Percentiles rank a stretch among this genome's conserved stretches.
These are phyloP conservation scores for Tylopilus sp. DNA, from an alignment of 1,284 basidiomycete genomes.

Conservation along the genomic window DNA sequence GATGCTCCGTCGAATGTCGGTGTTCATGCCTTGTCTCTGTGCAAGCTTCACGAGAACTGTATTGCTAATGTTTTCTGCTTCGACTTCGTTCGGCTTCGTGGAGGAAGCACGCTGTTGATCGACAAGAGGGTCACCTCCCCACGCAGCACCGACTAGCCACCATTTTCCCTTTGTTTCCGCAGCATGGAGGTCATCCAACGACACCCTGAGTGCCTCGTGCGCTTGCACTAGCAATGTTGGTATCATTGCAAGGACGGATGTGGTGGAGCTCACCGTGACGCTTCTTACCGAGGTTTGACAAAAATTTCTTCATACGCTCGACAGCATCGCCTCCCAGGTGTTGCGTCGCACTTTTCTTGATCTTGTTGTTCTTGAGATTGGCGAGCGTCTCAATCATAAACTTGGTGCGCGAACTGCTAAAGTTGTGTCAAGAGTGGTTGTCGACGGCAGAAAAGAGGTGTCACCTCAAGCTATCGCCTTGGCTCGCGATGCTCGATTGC, in stretches of 20 bases:
- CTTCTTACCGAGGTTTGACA: conserved; percentile 72
- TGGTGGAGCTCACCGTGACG: conserved; percentile 52
- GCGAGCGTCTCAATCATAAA: conserved; percentile 93
- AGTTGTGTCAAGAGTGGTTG: conserved; percentile 1
- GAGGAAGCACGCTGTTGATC: conserved; percentile 50
- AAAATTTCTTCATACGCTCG: conserved; percentile 82
- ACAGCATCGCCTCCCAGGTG: conserved; percentile 70
- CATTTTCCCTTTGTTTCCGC: conserved; percentile 92
- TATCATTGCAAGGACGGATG: no score
- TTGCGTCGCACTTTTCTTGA: conserved; percentile 58
- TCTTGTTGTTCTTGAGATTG: conserved; percentile 89
- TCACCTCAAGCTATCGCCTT: conserved; percentile 59
- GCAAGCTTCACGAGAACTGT: conserved; percentile 75
- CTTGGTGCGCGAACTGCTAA: conserved; percentile 68
- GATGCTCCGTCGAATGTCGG: conserved; percentile 86
- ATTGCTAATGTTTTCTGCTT: conserved; percentile 35
- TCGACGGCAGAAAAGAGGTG: neutral
- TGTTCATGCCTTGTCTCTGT: conserved; percentile 97
- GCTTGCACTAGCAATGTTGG: conserved; percentile 59
- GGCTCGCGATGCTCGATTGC: conserved; percentile 63
- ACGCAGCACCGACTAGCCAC: conserved; percentile 98
- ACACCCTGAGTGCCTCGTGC: conserved; percentile 81
- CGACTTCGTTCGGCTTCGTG: conserved; percentile 20
- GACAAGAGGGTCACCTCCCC: conserved; percentile 87
- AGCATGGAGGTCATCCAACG: conserved; percentile 79